Evolutionary conservation across 495 filamentous ascomycete genomes (phyloP), one percentile per base, ranked within the genome.

Genomic region (Aspergillus cavernicola): DNA sequence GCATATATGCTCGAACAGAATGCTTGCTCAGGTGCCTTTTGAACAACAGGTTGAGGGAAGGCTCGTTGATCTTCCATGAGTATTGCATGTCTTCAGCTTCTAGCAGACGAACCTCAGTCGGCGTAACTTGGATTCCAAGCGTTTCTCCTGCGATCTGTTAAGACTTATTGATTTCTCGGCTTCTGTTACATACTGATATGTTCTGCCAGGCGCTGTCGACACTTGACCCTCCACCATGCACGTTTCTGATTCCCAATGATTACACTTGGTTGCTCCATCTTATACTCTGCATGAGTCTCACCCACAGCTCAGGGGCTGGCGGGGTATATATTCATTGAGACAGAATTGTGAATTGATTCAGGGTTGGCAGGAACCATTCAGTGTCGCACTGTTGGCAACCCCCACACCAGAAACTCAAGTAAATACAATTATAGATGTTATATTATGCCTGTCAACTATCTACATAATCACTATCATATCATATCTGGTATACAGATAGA

Each of bases 11-110:
- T 9, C 48, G 19, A 19, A 39, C 35, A 28, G 48, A 51, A 36
- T 51, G 48, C 36, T 51, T 51, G 28, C 48, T 51, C 35, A 51
- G 35, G 10, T 51, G 35, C 15, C 31, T 51, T 19, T 51, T 22
- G 29, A 51, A 51, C 16, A 51, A 36, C 16, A 16, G 20, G 22
- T 51, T 22, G 20, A 51, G 26, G 11, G 12, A 39, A 33, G 48
- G 48, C 16, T 51, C 36, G 10, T 40, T 19, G 6, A 51, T 39
- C 20, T 39, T 22, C 48, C 48, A 51, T 4, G 22, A 39, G 22
- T 51, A 51, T 13, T 40, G n/a, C 22, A 24, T 12, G 13, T 39
- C 48, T 18, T 51, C 20, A 11, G 20, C 19, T 23, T 23, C 26
- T 36, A 39, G 37, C 11, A 51, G 33, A 16, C 48, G 48, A 19